Percentiles rank a stretch among this genome's conserved stretches.
These are phyloP conservation scores for Cyclotella choctawhatcheeana DNA, from an alignment of 108 stramenopile genomes.

Conservation along the genomic window DNA sequence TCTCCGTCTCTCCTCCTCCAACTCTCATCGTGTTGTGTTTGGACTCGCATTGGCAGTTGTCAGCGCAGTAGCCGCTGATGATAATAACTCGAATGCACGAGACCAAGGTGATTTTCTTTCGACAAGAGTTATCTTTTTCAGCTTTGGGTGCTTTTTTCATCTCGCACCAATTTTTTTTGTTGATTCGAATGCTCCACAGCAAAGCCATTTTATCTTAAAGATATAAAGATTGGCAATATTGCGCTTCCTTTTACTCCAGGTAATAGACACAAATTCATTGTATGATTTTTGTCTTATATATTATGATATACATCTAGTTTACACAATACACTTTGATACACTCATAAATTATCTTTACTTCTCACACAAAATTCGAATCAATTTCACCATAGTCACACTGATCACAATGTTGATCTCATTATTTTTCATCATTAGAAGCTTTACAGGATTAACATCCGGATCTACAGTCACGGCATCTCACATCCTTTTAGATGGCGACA, in stretches of 20 bases:
- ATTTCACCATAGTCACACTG: no score
- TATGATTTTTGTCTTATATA: no score
- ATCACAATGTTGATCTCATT: conserved; percentile 28
- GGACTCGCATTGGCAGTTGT: neutral
- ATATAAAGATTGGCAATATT: conserved; percentile 33
- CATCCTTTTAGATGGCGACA: conserved; percentile 63
- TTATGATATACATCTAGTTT: no score
- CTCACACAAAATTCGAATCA: no score
- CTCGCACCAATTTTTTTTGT: neutral
- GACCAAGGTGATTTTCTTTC: conserved; percentile 14
- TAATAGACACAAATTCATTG: no score
- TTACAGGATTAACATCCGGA: conserved; percentile 7
- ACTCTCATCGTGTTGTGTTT: neutral
- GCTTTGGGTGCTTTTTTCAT: neutral
- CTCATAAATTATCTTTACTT: no score
- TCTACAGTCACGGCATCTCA: conserved; percentile 70
- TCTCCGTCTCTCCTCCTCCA: no score
- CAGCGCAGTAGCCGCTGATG: neutral
- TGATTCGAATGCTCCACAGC: no score
- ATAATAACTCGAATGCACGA: conserved; percentile 4
- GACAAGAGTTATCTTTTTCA: neutral
- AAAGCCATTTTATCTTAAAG: conserved; percentile 46
- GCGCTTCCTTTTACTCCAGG: conserved; percentile 43
- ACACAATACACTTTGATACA: no score
- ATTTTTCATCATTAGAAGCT: conserved; percentile 12